Evolutionary conservation across 148 eudicot species (phyloP), one percentile per base, ranked within the genome.

Genomic region (Camellia sinensis): DNA sequence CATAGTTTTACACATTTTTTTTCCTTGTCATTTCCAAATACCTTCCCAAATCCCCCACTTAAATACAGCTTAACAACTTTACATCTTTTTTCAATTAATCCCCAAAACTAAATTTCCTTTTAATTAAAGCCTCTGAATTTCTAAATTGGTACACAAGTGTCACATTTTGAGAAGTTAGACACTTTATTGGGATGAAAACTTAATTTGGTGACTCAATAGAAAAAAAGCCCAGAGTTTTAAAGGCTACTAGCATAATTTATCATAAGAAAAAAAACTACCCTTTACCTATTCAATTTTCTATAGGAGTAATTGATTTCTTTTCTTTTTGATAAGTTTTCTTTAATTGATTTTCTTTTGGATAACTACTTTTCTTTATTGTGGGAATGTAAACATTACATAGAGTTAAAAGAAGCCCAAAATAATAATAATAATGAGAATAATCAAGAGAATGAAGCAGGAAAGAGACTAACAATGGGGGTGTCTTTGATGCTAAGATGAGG

Each of bases 401-500:
- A 3, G 0, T 29, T 10, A 7, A n/a, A 45, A 11, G 46, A 37
- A 17, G 50, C 59, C 18, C 19, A 2, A 69, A 10, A 44, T 67
- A 60, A 43, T 21, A 43, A n/a, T 63, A 74, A 8, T 77, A 68
- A 10, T 11, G 41, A 1, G 37, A 78, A 63, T 40, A 9, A 37
- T 29, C 18, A 11, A 17, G 44, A 40, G 45, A 78, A 45, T 48
- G 3, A 76, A 69, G 45, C 22, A 46, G 74, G 6, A 52, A 10
- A 69, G 81, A 29, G 15, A 89, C 97, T 82, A 70, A 95, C 98
- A 92, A 93, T 95, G 83, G 98, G 97, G 19, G 94, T 92, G 78
- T 92, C 91, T 73, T 93, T 95, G 81, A 92, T 88, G 57, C 93
- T 90, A 21, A 95, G 97, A 74, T 93, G 94, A 82, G 97, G 96